phyloP scores from a whole-genome alignment of 2,329 filamentous ascomycete species.

The Blastomyces parvus region DNA sequence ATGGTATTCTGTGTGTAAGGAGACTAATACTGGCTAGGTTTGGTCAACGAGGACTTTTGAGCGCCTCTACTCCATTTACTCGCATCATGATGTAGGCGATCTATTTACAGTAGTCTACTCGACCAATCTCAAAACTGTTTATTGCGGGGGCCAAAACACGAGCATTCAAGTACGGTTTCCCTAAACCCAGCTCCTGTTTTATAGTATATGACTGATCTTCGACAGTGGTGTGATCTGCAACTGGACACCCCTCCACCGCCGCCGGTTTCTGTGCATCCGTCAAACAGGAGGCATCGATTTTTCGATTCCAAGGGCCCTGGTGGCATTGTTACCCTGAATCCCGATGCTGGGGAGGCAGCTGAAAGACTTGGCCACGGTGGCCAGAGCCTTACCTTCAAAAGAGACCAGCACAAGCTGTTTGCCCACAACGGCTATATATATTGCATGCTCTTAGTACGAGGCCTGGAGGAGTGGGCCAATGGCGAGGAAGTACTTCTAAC shows the following conservation, averaged over 20 bases:
- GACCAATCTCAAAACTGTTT: constrained; percentile 65
- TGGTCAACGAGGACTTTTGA: constrained; percentile 73
- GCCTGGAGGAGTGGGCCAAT: constrained; percentile 56
- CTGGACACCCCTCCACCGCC: constrained; percentile 54
- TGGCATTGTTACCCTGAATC: constrained; percentile 65
- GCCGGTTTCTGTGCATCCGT: constrained; percentile 60
- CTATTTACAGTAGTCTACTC: constrained; percentile 94
- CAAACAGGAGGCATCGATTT: constrained; percentile 72
- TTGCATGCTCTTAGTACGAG: constrained; percentile 80
- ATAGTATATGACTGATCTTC: constrained; percentile 17
- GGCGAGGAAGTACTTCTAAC: constrained; percentile 75
- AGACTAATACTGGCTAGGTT: constrained; percentile 39
- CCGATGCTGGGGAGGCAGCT: constrained; percentile 49
- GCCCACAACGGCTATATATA: constrained; percentile 95
- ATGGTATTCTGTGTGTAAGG: not conserved
- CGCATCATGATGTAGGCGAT: constrained; percentile 87
- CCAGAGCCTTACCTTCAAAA: constrained; percentile 68
- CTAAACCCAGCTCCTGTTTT: not conserved
- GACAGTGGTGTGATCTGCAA: constrained; percentile 66
- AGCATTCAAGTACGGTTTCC: constrained; percentile 57
- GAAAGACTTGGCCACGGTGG: constrained; percentile 45
- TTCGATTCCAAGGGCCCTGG: constrained; percentile 86
- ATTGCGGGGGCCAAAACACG: constrained; percentile 88
- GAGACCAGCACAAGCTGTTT: constrained; percentile 72
- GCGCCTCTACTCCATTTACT: constrained; percentile 81